Base-by-base conservation (phyloP, 2,329 filamentous ascomycete genomes). In the Aspergillus sp. region DNA sequence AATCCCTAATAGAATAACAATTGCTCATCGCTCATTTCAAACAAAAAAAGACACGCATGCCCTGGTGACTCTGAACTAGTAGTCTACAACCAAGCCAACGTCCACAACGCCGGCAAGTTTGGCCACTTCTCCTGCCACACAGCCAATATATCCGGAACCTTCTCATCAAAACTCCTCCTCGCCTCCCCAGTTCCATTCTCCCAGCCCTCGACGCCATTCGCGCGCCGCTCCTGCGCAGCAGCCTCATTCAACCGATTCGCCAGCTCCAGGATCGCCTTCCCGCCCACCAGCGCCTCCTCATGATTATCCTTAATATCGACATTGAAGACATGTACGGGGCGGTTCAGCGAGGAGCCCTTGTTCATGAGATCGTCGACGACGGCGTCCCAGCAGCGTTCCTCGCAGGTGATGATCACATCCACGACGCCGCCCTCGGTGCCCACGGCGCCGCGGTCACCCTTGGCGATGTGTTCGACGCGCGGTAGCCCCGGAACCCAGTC, bases 301-400 rank as follows among this genome's bases (percentile, higher is more conserved):
- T 98, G 95, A 71, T 98, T 99, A 78, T 99, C 95, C 75, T 90
- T 94, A 71, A 99, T 99, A 74, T 99, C 95, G 56, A 99, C 90
- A 69, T 99, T 99, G 81, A 99, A 96, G 58, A 99, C 91, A 73
- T 99, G 95, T 0, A 99, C 95, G 0, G 95, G 93, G 2, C 92
- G 83, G 75, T 99, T 99, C 58, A 99, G 81, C 3, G 91, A 90
- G 0, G 90, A 87, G 7, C 94, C 95, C 63, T 96, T 86, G 69
- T 87, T 90, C 63, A 96, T 86, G 55, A 99, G 81, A 74, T 99
- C 94, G 69, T 99, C 95, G 11, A 99, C 85, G 36, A 99, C 95
- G 4, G 95, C 93, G 77, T 99, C 95, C 92, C 96, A 99, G 74
- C 95, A 99, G 61, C 95, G 84, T 78, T 99, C 95, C 76, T 99